phyloP scores from a whole-genome alignment of 2,329 filamentous ascomycete species.

The Beauveria pseudobassiana region DNA sequence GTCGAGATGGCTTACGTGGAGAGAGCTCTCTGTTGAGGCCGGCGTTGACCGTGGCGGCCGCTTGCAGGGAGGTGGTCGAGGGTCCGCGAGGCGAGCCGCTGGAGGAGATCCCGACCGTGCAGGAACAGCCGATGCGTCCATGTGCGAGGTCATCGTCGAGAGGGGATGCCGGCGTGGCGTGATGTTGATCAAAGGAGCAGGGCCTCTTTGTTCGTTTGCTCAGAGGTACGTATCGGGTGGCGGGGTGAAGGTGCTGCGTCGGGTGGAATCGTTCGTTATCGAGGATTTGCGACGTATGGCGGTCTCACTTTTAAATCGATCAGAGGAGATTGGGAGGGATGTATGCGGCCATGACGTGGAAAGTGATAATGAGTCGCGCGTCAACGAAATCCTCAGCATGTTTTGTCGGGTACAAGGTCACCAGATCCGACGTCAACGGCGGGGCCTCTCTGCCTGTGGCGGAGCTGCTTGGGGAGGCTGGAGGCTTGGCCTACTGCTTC shows the following conservation, averaged over 20 bases:
- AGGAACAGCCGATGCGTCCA: conserved; percentile 13
- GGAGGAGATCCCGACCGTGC: conserved; percentile 43
- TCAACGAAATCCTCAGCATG: neutral
- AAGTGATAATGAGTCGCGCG: neutral
- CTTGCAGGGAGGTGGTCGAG: conserved; percentile 64
- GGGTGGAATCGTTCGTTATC: neutral
- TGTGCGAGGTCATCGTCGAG: conserved; percentile 23
- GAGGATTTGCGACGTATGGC: neutral
- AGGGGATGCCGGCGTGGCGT: neutral
- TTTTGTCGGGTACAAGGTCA: conserved; percentile 4
- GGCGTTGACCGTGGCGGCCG: conserved; percentile 70
- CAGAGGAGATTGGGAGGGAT: neutral
- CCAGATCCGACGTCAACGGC: conserved; percentile 11
- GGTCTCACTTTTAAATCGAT: conserved; percentile 2
- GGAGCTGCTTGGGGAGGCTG: neutral
- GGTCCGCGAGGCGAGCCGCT: conserved; percentile 57
- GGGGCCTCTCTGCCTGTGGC: neutral
- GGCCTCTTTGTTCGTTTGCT: neutral
- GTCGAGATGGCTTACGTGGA: conserved; percentile 35
- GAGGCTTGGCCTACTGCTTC: neutral
- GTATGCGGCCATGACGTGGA: neutral
- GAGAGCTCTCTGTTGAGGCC: conserved; percentile 61
- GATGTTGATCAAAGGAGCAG: neutral
- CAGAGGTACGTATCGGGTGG: neutral
- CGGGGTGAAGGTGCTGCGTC: neutral